Base-by-base conservation (phyloP, 2,329 filamentous ascomycete genomes). In the Hypomyces perniciosus region DNA sequence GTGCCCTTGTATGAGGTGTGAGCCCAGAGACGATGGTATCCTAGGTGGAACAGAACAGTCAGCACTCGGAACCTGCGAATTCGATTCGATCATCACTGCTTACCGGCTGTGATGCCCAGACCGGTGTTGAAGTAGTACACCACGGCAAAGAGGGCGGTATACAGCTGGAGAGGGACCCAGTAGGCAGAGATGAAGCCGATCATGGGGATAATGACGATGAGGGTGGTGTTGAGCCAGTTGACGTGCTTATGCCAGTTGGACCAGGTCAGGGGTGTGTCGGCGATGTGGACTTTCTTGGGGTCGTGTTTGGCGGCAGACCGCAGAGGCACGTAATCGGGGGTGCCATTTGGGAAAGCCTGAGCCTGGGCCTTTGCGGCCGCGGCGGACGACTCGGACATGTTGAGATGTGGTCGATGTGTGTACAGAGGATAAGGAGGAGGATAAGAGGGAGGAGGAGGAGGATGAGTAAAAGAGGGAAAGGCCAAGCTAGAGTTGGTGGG, bases 201-300 rank as follows among this genome's bases (percentile, higher is more conserved):
- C 44, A 91, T 55, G 39, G 91, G 90, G 42, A 95, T 79, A 59
- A 86, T 77, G 58, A 95, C 70, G 67, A 95, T 92, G 67, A 96
- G 80, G 56, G 77, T 79, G 56, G 88, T 84, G 70, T 95, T 96
- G 59, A 96, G 79, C 90, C 90, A 96, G 79, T 95, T 90, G 76
- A 96, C 80, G 67, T 96, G 90, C 74, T 91, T 86, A 73, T 90
- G 84, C 88, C 88, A 93, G 76, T 95, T 96, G 63, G 77, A 74
- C 70, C 77, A 79, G 54, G 88, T 95, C 61, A 95, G 85, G 52
- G 87, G 86, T 56, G 81, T 81, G 57, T 95, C 90, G 57, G 88
- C 83, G 71, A 95, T 93, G 71, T 95, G 90, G 64, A 85, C 80
- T 74, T 95, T 95, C 75, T 85, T 75, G 52, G 67, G 40, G 54